These are phyloP conservation scores for Sinapis alba DNA, from an alignment of 441 rosid species.

Conservation along the genomic window DNA sequence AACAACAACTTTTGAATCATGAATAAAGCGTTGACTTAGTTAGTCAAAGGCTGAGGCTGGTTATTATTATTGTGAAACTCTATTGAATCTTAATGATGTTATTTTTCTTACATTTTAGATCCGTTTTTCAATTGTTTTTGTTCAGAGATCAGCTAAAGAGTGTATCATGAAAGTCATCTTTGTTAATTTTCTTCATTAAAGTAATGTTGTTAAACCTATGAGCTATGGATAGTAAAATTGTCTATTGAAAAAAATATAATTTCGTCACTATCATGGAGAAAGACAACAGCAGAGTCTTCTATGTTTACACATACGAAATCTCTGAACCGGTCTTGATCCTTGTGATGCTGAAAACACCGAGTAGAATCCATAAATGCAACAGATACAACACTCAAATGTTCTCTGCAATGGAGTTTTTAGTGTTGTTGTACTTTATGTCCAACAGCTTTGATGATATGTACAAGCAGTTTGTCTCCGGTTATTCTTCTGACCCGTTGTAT, in stretches of 20 bases:
- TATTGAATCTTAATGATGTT: background rate
- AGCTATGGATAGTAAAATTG: background rate
- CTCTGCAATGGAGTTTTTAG: constrained; percentile 21
- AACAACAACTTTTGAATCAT: constrained; percentile 18
- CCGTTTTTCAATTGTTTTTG: background rate
- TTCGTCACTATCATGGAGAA: constrained; percentile 21
- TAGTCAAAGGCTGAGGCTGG: background rate
- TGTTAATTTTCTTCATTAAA: background rate
- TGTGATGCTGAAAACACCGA: background rate
- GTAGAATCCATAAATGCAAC: constrained; percentile 2
- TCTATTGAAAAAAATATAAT: background rate
- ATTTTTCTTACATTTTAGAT: background rate
- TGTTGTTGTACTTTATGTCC: constrained; percentile 49
- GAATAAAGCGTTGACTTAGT: constrained; percentile 8
- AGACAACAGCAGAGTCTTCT: background rate
- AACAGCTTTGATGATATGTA: constrained; percentile 62
- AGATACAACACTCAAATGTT: too few species aligned
- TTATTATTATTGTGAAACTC: background rate
- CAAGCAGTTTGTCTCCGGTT: constrained; percentile 75
- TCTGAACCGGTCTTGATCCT: constrained; percentile 1
- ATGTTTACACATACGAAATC: background rate
- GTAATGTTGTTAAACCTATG: background rate
- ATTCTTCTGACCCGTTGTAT: constrained; percentile 56
- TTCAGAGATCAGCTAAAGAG: background rate
- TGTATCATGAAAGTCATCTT: background rate